Percentiles rank a stretch among this genome's conserved stretches.
Conservation (phyloP, 2,329 filamentous ascomycete genomes). For the Fusarium staphyleae region DNA sequence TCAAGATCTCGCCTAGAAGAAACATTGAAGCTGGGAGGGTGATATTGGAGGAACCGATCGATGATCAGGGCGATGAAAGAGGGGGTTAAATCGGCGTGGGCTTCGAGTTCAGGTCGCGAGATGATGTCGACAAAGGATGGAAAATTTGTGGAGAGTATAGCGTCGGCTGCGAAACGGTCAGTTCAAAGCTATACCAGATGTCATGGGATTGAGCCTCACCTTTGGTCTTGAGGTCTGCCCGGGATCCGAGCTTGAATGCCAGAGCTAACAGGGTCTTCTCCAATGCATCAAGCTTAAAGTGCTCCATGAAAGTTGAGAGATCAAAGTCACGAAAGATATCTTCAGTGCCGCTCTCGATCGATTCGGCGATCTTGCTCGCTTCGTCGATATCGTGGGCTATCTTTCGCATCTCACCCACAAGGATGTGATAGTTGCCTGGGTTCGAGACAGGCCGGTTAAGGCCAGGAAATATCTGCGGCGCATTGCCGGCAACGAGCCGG, state of each 20-base stretch:
- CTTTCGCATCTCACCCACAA: slow-evolving; percentile 86
- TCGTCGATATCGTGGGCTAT: slow-evolving; percentile 81
- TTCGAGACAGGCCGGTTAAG: slow-evolving; percentile 75
- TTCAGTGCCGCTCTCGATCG: slow-evolving; percentile 87
- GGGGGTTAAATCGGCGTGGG: slow-evolving; percentile 70
- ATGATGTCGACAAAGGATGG: slow-evolving; percentile 79
- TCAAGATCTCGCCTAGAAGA: slow-evolving; percentile 74
- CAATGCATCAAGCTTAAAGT: slow-evolving; percentile 91
- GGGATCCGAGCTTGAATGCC: slow-evolving; percentile 84
- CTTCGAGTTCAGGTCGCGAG: slow-evolving; percentile 67
- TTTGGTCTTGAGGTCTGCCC: slow-evolving; percentile 85
- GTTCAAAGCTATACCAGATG: slow-evolving; percentile 52
- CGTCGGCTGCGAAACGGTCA: slow-evolving; percentile 70
- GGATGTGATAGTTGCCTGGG: slow-evolving; percentile 81
- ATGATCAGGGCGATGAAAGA: slow-evolving; percentile 80
- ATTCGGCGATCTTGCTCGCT: slow-evolving; percentile 89
- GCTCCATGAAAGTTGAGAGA: slow-evolving; percentile 91
- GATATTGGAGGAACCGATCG: slow-evolving; percentile 86
- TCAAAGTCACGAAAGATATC: slow-evolving; percentile 97
- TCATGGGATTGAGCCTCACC: slow-evolving; percentile 60
- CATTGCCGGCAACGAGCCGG: slow-evolving; percentile 90
- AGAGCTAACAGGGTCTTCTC: slow-evolving; percentile 88
- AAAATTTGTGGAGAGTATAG: slow-evolving; percentile 84
- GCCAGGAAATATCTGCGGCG: slow-evolving; percentile 86
- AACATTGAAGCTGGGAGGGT: slow-evolving; percentile 84